These are phyloP conservation scores for Solanum clarkiae DNA, from an alignment of 257 asterid species.

Conservation along the genomic window DNA sequence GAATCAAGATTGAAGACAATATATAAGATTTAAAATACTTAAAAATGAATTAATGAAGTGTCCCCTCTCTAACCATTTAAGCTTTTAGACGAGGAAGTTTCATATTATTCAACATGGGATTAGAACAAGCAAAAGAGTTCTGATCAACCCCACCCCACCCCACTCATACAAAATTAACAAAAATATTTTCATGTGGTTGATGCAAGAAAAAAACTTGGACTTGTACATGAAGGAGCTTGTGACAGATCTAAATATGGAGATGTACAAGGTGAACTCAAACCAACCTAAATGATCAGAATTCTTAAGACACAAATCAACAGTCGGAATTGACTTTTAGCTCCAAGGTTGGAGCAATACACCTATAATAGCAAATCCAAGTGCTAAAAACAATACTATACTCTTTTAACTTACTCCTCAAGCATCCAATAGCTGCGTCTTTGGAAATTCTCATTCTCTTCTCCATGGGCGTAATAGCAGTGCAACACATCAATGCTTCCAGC, in stretches of 20 bases:
- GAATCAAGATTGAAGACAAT: background rate
- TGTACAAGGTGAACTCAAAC: background rate
- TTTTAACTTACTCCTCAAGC: conserved; percentile 82
- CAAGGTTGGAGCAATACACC: background rate
- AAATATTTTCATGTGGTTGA: background rate
- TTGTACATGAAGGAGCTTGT: background rate
- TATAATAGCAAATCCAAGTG: background rate
- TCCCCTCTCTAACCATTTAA: background rate
- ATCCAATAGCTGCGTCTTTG: conserved; percentile 98
- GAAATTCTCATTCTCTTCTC: conserved; percentile 71
- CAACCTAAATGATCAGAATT: background rate
- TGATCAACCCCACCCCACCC: background rate
- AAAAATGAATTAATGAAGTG: background rate
- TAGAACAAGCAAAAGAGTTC: background rate
- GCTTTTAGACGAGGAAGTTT: background rate
- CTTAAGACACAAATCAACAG: background rate
- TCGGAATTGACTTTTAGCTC: background rate
- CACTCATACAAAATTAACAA: background rate
- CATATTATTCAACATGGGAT: background rate
- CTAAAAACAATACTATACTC: background rate
- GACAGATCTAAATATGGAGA: background rate
- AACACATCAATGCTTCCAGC: conserved; percentile 81
- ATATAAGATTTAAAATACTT: background rate
- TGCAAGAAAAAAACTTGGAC: background rate
- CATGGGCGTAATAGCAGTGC: conserved; percentile 98